Evolutionary conservation across 2,329 filamentous ascomycete genomes (phyloP).

Genomic region (Penicillium glabrum): DNA sequence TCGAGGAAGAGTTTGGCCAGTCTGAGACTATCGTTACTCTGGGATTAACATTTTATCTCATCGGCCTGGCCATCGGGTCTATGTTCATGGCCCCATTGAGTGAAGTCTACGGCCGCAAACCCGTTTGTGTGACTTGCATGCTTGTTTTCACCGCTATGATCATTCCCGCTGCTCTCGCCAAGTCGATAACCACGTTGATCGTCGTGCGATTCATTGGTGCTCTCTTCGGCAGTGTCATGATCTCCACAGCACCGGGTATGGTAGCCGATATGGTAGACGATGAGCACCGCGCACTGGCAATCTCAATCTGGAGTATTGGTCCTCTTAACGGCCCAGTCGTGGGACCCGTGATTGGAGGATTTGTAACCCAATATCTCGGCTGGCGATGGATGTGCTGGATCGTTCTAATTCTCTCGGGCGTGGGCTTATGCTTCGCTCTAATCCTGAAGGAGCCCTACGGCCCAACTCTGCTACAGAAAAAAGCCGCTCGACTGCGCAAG

Average conservation of each 20-base stretch:
- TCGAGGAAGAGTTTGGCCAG: constrained; percentile 65
- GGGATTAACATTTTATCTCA: constrained; percentile 75
- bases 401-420: constrained; percentile 68
- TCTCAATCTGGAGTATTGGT: constrained; percentile 79
- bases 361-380: constrained; percentile 67
- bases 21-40: constrained; percentile 65
- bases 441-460: constrained; percentile 74
- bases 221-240: constrained; percentile 74
- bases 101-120: constrained; percentile 47
- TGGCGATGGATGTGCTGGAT: constrained; percentile 91
- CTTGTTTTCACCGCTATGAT: constrained; percentile 66
- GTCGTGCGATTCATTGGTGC: constrained; percentile 72
- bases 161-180: constrained; percentile 69
- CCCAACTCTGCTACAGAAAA: constrained; percentile 66
- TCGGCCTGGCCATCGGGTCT: constrained; percentile 71
- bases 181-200: constrained; percentile 67
- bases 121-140: constrained; percentile 68
- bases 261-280: constrained; percentile 81
- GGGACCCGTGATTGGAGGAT: constrained; percentile 76
- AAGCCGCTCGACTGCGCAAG: constrained; percentile 63
- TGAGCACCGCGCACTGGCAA: constrained; percentile 75
- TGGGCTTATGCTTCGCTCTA: constrained; percentile 59
- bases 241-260: constrained; percentile 79
- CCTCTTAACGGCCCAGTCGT: constrained; percentile 74
- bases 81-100: constrained; percentile 70